Percentiles rank a stretch among this genome's conserved stretches.
phyloP scores from a whole-genome alignment of 441 rosid species.

The Eruca vesicaria region DNA sequence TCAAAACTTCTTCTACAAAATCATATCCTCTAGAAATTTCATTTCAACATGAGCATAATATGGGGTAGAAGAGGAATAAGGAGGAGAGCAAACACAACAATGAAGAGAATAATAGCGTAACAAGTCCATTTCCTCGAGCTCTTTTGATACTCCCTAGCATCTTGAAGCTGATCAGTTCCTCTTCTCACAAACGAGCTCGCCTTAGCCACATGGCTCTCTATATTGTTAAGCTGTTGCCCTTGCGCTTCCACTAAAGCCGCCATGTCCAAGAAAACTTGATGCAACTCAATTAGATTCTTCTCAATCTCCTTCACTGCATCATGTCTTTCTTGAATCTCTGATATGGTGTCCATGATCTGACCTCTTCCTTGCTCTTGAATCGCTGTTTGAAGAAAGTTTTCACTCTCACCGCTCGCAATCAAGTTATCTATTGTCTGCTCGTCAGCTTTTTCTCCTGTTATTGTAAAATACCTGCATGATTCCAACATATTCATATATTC shows the following conservation, averaged over 20 bases:
- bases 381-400: conserved; percentile 80
- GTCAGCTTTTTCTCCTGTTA: conserved; percentile 73
- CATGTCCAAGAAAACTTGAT: conserved; percentile 92
- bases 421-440: conserved; percentile 76
- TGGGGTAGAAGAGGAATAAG: conserved; percentile 54
- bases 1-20: conserved; percentile 12
- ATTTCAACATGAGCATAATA: conserved; percentile 38
- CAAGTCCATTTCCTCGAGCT: conserved; percentile 82
- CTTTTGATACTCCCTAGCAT: conserved; percentile 77
- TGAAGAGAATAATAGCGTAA: conserved; percentile 53
- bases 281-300: conserved; percentile 76
- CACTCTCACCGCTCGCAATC: conserved; percentile 87
- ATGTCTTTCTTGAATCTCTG: conserved; percentile 90
- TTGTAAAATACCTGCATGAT: conserved; percentile 61
- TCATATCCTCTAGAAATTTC: conserved; percentile 3
- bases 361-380: conserved; percentile 96
- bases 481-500: not conserved
- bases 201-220: conserved; percentile 84
- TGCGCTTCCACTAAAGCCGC: conserved; percentile 89
- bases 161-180: conserved; percentile 76
- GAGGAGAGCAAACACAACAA: conserved; percentile 43
- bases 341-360: conserved; percentile 71
- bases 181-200: conserved; percentile 86
- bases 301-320: conserved; percentile 92
- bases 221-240: conserved; percentile 82